Evolutionary conservation across 306 rosid genomes (phyloP).

Genomic region (Vicia faba): DNA sequence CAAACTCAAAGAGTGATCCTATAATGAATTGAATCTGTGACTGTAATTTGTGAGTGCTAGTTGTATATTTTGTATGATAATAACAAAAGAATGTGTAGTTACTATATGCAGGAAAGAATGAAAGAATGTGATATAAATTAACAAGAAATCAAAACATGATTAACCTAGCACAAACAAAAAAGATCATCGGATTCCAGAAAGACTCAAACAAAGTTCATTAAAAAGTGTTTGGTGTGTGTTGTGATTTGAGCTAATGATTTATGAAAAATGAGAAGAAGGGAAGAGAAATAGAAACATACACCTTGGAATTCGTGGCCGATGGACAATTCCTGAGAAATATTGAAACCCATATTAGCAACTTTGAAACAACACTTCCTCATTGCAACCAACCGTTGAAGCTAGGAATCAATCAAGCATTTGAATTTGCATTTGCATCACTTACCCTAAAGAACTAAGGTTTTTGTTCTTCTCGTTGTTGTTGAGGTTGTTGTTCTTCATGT

Average conservation of each 20-base stretch:
- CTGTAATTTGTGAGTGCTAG: neutral
- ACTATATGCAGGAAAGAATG: constrained; percentile 60
- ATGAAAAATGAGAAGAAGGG: constrained; percentile 43
- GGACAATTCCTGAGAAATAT: constrained; percentile 51
- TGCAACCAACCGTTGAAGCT: constrained; percentile 7
- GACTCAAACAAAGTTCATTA: constrained; percentile 61
- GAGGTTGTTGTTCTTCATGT: constrained; percentile 29
- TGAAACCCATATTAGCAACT: constrained; percentile 57
- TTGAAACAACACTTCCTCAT: constrained; percentile 56
- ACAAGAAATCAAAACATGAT: constrained; percentile 26
- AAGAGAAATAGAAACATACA: constrained; percentile 66
- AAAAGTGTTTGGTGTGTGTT: constrained; percentile 24
- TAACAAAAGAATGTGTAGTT: constrained; percentile 40
- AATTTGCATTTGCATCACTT: constrained; percentile 28
- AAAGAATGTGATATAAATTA: constrained; percentile 58
- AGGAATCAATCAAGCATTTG: constrained; percentile 20
- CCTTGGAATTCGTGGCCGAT: constrained; percentile 51
- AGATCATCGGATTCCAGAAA: constrained; percentile 97
- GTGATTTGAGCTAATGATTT: neutral
- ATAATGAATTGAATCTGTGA: constrained; percentile 45
- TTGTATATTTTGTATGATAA: too few relatives aligned
- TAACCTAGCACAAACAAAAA: constrained; percentile 52
- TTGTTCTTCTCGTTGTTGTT: neutral
- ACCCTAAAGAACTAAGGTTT: constrained; percentile 48
- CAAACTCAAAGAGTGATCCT: constrained; percentile 58